phyloP scores from a whole-genome alignment of 352 stramenopile species.

The Phytophthora pisi region DNA sequence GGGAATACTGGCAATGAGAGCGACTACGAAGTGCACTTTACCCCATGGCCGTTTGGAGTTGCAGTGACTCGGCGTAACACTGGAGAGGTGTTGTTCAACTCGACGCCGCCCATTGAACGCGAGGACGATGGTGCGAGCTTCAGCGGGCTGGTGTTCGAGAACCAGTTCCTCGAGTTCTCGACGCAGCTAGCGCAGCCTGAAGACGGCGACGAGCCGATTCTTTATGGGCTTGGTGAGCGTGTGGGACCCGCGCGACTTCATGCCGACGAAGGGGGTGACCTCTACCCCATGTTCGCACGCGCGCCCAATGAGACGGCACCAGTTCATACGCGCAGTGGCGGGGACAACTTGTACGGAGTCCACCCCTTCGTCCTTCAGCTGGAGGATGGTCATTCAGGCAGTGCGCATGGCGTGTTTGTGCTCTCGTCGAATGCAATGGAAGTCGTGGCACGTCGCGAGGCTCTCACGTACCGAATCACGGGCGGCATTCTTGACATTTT shows the following conservation, averaged over 20 bases:
- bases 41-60: slow-evolving; percentile 69
- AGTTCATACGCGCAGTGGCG: slow-evolving; percentile 39
- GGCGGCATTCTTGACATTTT: slow-evolving; percentile 87
- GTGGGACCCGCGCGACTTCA: slow-evolving; percentile 46
- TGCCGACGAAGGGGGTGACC: slow-evolving; percentile 51
- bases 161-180: slow-evolving; percentile 89
- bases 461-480: slow-evolving; percentile 79
- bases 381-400: slow-evolving; percentile 46
- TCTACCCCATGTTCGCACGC: slow-evolving; percentile 75
- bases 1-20: not conserved
- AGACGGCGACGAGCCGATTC: slow-evolving; percentile 35
- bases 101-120: slow-evolving; percentile 59
- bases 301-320: slow-evolving; percentile 27
- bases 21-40: slow-evolving; percentile 69
- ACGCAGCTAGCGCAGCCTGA: slow-evolving; percentile 49
- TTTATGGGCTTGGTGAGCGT: slow-evolving; percentile 84
- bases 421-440: slow-evolving; percentile 89
- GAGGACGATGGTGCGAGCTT: slow-evolving; percentile 35
- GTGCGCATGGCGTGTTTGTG: slow-evolving; percentile 80
- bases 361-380: slow-evolving; percentile 82
- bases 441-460: slow-evolving; percentile 61
- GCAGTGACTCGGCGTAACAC: slow-evolving; percentile 61
- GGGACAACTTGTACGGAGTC: slow-evolving; percentile 81
- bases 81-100: slow-evolving; percentile 85
- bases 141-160: slow-evolving; percentile 79